phyloP scores from a whole-genome alignment of 1,139 yeast genomes.

The Hyphopichia buzzinii region DNA sequence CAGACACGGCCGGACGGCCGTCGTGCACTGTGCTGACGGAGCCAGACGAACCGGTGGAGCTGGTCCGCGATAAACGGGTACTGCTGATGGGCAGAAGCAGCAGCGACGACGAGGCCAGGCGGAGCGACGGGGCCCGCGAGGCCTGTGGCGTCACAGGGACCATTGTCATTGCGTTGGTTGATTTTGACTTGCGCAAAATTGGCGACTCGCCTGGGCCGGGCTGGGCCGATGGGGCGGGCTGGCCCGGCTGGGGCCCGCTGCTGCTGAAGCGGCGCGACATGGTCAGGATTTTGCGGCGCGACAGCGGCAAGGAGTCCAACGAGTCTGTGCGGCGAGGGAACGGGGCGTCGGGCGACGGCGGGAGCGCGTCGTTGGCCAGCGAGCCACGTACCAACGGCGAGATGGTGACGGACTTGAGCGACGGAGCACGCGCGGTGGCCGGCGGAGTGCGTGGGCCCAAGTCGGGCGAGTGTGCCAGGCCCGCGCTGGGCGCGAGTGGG shows the following conservation, averaged over 20 bases:
- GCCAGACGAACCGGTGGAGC: too few relatives aligned
- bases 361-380: background rate
- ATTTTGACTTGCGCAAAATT: conserved; percentile 2
- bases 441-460: conserved; percentile 19
- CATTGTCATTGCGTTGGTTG: background rate
- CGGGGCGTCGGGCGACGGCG: background rate
- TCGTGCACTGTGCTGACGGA: too few relatives aligned
- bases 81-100: background rate
- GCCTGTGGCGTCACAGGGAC: background rate
- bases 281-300: conserved; percentile 5
- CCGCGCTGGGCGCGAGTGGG: too few relatives aligned
- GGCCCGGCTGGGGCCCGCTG: background rate
- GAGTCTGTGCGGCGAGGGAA: background rate
- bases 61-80: background rate
- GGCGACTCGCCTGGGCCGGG: conserved; percentile 4
- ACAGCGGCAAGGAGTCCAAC: background rate
- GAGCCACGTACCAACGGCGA: conserved; percentile 28
- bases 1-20: too few relatives aligned
- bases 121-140: background rate
- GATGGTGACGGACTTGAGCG: conserved; percentile 38
- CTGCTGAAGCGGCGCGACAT: conserved; percentile 3
- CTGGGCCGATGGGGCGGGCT: too few relatives aligned
- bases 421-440: conserved; percentile 24
- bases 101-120: background rate
- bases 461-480: too few relatives aligned